Evolutionary conservation across 768 basidiomycete genomes (phyloP), one percentile per base, ranked within the genome.

Genomic region (Auriscalpium microsporum): DNA sequence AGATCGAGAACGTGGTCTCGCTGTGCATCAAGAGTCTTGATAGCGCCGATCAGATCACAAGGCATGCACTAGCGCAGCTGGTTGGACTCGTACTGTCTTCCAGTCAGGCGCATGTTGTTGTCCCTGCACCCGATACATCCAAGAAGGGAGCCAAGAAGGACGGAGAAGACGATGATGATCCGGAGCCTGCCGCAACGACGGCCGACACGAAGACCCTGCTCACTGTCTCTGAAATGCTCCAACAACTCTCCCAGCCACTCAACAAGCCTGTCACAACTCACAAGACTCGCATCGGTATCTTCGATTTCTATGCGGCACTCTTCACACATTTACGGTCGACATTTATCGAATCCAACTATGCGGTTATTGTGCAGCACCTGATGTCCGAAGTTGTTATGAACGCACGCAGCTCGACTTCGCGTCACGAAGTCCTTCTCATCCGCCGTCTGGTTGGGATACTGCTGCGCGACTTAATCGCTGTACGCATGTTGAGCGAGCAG

Each of bases 401-500:
- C 58, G 75, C 78, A 3, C 75, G 82, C 45, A 83, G 75, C 55
- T 70, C 70, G 44, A 64, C 70, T 10, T 78, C 81, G 8, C 77
- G 87, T 59, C 87, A 91, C 65, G 96, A 98, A 35, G 76, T 76
- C 1, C 67, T 97, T 2, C 73, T 87, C 9, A 75, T 86, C 3
- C 76, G 92, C 35, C 84, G 82, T 34, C 72, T 90, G 14, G 85
- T 93, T 28, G 84, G 83, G 2, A 78, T 92, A 35, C 63, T 98
- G 10, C 70, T 97, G 33, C 76, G 93, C 50, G 91, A 96, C 62
- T 77, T 97, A 28, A 83, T 99, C 45, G 92, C 90, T 2, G 83
- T 88, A 2, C 74, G 94, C 57, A 86, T 96, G 78, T 71, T 98
- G 59, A 88, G 88, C 57, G 95, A 99, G 64, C 90, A 93, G 65